phyloP scores from a whole-genome alignment of 176 grass and related monocot genomes.

The Juncus effusus region DNA sequence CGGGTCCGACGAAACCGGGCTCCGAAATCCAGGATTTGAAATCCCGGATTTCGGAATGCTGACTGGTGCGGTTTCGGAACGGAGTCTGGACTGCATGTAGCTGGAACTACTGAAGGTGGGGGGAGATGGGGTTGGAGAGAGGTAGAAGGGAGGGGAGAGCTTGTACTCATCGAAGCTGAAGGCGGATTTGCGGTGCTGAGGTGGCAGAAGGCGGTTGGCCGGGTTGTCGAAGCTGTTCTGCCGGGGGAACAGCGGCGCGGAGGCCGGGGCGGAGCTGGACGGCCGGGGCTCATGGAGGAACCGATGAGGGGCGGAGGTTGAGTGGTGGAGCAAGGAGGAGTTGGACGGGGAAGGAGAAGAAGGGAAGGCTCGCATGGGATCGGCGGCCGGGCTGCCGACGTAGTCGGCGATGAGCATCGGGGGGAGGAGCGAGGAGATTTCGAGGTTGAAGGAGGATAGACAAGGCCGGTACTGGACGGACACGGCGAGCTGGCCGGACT shows the following conservation, averaged over 20 bases:
- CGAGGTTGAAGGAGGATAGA: slow-evolving; percentile 63
- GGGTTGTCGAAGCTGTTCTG: slow-evolving; percentile 45
- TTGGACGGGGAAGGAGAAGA: slow-evolving; percentile 44
- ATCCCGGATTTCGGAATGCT: slow-evolving; percentile 43
- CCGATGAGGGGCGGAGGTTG: slow-evolving; percentile 16
- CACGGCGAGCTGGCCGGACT: slow-evolving; percentile 63
- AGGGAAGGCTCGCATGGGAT: slow-evolving; percentile 62
- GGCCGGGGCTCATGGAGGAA: neutral
- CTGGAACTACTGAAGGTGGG: slow-evolving; percentile 43
- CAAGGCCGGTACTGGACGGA: slow-evolving; percentile 67
- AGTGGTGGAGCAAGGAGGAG: neutral
- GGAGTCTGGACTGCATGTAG: slow-evolving; percentile 45
- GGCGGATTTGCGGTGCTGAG: slow-evolving; percentile 26
- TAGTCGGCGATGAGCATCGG: slow-evolving; percentile 73
- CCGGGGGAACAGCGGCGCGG: slow-evolving; percentile 30
- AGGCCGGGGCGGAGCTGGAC: slow-evolving; percentile 26
- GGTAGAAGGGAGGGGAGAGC: slow-evolving; percentile 50
- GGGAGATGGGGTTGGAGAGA: slow-evolving; percentile 72
- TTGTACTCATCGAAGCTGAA: slow-evolving; percentile 41
- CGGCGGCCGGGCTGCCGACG: slow-evolving; percentile 63
- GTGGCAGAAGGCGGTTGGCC: slow-evolving; percentile 50
- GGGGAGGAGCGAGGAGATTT: slow-evolving; percentile 53
- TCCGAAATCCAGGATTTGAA: slow-evolving; percentile 43
- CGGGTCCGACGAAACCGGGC: slow-evolving; percentile 52
- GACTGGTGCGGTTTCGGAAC: slow-evolving; percentile 45